Evolutionary conservation across 345 rosid species (phyloP).

Genomic region (Lepidium africanum): DNA sequence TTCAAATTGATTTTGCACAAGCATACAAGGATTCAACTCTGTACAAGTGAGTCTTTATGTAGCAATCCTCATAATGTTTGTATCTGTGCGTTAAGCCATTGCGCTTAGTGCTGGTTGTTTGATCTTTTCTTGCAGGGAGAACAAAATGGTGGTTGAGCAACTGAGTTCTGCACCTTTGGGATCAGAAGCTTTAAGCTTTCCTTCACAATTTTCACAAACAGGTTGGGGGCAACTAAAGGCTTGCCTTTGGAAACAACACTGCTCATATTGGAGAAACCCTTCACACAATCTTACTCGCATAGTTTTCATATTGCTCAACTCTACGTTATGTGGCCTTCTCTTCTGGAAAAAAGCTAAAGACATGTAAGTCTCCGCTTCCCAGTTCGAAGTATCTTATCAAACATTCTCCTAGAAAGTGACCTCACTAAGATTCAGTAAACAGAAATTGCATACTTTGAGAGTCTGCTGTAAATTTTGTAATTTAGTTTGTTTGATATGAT

Average conservation of each 20-base stretch:
- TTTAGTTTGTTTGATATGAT: not conserved
- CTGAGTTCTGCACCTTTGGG: slow-evolving; percentile 31
- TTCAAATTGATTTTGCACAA: slow-evolving; percentile 35
- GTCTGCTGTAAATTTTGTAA: too few species aligned
- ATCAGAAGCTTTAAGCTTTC: slow-evolving; percentile 33
- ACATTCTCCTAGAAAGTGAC: not conserved
- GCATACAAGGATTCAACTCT: slow-evolving; percentile 37
- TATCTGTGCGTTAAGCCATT: not conserved
- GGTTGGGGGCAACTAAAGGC: slow-evolving; percentile 33
- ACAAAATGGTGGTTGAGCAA: slow-evolving; percentile 26
- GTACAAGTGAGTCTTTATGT: slow-evolving; percentile 27
- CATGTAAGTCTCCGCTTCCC: slow-evolving; percentile 28
- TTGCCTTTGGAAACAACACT: slow-evolving; percentile 51
- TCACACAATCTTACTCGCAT: slow-evolving; percentile 35
- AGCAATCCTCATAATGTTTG: not conserved
- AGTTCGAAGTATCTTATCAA: too few species aligned
- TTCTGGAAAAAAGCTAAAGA: slow-evolving; percentile 49
- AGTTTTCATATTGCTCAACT: slow-evolving; percentile 5
- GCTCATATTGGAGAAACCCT: slow-evolving; percentile 56
- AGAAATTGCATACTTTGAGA: too few species aligned
- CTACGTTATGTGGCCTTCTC: slow-evolving; percentile 29
- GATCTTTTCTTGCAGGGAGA: slow-evolving; percentile 21
- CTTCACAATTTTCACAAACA: slow-evolving; percentile 30
- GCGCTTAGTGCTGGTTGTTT: not conserved
- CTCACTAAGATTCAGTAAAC: not conserved